Evolutionary conservation across 139 green algal species (phyloP), one percentile per base, ranked within the genome.

Genomic region (Gonium pectorale): DNA sequence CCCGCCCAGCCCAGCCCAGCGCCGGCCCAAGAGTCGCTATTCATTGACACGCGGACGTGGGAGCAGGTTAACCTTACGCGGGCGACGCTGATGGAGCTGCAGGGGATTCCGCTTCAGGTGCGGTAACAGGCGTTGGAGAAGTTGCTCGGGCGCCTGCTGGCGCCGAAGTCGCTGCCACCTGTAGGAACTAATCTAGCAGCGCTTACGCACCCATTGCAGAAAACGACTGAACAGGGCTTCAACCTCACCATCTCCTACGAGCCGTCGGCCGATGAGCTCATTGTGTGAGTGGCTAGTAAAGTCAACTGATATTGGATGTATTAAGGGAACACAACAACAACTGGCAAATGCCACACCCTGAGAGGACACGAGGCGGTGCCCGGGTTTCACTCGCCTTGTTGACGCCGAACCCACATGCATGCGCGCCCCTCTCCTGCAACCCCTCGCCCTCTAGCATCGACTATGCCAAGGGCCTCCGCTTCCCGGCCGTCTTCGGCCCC

Each of bases 31-130:
- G 54, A 63, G 17, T 8, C 26, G 4, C 31, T 37, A 31, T 83
- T 56, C 38, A 29, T 85, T 2, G 79, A 85, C 27, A 68, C 46
- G 0, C 46, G 79, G 4, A 56, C 24, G 5, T 85, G 79, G 79
- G 5, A 67, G 29, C 5, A 11, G 1, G 31, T 85, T 0, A 67
- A 67, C 35, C 63, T 85, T 1, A 41, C 79, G 0, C 49, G 51
- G 33, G 64, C 49, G 37, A 85, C 79, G 5, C 64, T 85, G 5
- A 27, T 67, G 46, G 79, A 85, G 64, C 49, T 85, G 29, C 46
- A 68, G n/a, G 79, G 79, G 24, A 85, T 85, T 33, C 79, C 63
- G 1, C 44, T 85, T 13, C 63, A 85, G 64, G 79, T 68, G 56
- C 44, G 38, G n/a, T n/a, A n/a, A n/a, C n/a, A n/a, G n/a, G n/a